phyloP scores from a whole-genome alignment of 306 rosid genomes.

The Quercus robur region DNA sequence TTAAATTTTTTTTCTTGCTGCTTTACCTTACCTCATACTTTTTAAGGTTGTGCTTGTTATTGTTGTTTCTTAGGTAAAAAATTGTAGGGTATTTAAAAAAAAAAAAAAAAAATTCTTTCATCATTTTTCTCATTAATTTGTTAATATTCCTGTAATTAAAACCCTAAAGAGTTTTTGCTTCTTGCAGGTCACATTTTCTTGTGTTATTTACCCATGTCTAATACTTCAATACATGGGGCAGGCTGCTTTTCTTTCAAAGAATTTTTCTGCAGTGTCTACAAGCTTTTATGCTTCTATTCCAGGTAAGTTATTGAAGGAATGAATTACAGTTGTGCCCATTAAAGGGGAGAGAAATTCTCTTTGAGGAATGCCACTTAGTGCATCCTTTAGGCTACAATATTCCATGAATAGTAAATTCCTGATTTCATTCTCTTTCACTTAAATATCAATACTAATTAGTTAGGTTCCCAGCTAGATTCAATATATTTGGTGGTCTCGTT shows the following conservation, averaged over 20 bases:
- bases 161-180: constrained; percentile 16
- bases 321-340: constrained; percentile 7
- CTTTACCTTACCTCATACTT: not conserved
- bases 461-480: not conserved
- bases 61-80: not conserved
- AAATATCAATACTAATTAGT: constrained; percentile 2
- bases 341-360: not conserved
- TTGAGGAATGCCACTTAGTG: constrained; percentile 1
- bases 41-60: not conserved
- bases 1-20: constrained; percentile 1
- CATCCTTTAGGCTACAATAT: constrained; percentile 3
- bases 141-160: not conserved
- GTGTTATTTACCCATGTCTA: constrained; percentile 69
- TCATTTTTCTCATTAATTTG: constrained; percentile 15
- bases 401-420: not conserved
- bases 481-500: not conserved
- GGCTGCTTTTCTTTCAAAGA: constrained; percentile 85
- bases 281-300: constrained; percentile 92
- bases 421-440: constrained; percentile 3
- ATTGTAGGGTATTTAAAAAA: not conserved
- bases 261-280: constrained; percentile 53
- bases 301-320: constrained; percentile 47
- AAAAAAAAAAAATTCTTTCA: not conserved
- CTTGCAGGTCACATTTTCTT: constrained; percentile 66
- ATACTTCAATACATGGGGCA: constrained; percentile 92